A percentile compares a stretch with the other conserved stretches of the same genome.
Conservation (phyloP, 306 rosid species). For the Luffa acutangula region DNA sequence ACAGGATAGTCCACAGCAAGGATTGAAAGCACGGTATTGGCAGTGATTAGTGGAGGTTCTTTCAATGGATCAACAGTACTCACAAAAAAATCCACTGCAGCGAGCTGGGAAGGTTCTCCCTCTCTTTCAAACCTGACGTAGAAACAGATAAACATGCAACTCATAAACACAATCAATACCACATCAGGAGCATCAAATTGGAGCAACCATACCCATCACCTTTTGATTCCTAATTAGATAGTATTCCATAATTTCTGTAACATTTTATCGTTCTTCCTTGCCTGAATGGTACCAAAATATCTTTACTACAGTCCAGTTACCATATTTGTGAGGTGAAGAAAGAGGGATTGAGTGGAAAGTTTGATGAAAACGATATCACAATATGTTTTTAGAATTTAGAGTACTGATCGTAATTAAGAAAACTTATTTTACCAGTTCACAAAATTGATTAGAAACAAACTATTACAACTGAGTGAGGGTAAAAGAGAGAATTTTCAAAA, state of each 20-base stretch:
- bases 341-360: background rate
- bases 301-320: background rate
- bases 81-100: slow-evolving; percentile 98
- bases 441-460: background rate
- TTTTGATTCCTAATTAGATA: background rate
- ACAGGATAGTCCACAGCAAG: slow-evolving; percentile 96
- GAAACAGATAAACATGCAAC: background rate
- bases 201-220: background rate
- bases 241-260: background rate
- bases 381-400: background rate
- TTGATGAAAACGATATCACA: background rate
- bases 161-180: background rate
- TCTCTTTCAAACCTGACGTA: slow-evolving; percentile 72
- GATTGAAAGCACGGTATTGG: slow-evolving; percentile 95
- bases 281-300: background rate
- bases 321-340: background rate
- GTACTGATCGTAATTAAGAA: background rate
- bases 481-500: background rate
- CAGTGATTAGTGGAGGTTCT: slow-evolving; percentile 92
- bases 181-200: background rate
- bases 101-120: slow-evolving; percentile 71
- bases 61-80: slow-evolving; percentile 97
- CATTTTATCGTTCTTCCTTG: background rate
- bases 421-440: background rate
- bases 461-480: background rate